Percentiles rank a stretch among this genome's conserved stretches.
Conservation (phyloP, 306 rosid species). For the Styphnolobium japonicum region DNA sequence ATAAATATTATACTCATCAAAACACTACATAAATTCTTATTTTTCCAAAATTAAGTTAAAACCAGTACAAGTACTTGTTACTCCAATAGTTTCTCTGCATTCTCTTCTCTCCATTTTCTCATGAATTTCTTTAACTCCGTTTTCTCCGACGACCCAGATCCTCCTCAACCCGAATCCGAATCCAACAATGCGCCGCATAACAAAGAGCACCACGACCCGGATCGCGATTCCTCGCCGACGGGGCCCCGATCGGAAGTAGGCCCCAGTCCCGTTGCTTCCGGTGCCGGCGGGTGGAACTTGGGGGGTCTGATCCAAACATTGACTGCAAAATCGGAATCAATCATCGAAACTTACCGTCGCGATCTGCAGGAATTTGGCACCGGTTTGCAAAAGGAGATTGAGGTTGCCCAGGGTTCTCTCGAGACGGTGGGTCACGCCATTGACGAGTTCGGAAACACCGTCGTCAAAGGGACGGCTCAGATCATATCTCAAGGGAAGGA, state of each 20-base stretch:
- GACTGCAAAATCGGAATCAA: conserved; percentile 67
- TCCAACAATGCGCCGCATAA: background rate
- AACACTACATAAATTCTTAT: too few species aligned
- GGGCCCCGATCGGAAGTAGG: background rate
- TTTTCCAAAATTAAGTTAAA: too few species aligned
- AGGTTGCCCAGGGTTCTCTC: conserved; percentile 83
- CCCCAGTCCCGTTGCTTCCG: background rate
- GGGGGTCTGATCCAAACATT: conserved; percentile 74
- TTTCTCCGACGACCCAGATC: conserved; percentile 59
- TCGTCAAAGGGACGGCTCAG: conserved; percentile 78
- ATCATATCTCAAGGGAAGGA: conserved; percentile 75
- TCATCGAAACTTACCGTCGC: conserved; percentile 86
- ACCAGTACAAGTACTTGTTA: too few species aligned
- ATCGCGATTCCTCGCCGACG: conserved; percentile 22
- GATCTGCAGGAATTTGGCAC: conserved; percentile 77
- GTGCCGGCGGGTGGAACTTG: conserved; percentile 56
- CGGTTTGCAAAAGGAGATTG: conserved; percentile 77
- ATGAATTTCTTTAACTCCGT: conserved; percentile 91
- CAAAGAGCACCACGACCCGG: conserved; percentile 24
- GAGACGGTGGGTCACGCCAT: conserved; percentile 59
- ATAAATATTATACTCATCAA: too few species aligned
- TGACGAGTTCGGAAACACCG: conserved; percentile 74
- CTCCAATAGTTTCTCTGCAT: background rate
- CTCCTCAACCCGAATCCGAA: conserved; percentile 8
- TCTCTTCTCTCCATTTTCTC: background rate